Conservation (phyloP, 2,329 filamentous ascomycete species). For the Ramichloridium luteum region DNA sequence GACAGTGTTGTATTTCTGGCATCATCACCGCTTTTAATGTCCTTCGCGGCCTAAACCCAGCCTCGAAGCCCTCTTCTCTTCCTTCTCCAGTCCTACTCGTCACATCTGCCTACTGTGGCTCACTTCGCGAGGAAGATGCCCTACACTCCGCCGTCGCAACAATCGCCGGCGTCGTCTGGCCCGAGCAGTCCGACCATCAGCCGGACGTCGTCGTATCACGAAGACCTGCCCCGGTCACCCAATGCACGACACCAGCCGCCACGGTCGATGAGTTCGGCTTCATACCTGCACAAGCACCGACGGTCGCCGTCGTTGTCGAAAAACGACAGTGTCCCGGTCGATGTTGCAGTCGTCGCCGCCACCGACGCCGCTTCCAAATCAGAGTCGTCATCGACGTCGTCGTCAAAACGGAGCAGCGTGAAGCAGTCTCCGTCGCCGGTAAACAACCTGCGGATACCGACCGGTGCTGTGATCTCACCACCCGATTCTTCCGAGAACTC, state of each 20-base stretch:
- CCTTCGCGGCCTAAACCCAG: slow-evolving; percentile 26
- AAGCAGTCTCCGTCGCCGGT: slow-evolving; percentile 76
- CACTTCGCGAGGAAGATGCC: slow-evolving; percentile 48
- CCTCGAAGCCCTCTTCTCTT: slow-evolving; percentile 20
- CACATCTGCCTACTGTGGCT: no score
- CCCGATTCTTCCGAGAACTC: slow-evolving; percentile 73
- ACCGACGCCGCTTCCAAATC: slow-evolving; percentile 16
- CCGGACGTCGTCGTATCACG: slow-evolving; percentile 39
- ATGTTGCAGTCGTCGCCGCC: slow-evolving; percentile 21
- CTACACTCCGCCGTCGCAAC: slow-evolving; percentile 70
- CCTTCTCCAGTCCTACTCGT: slow-evolving; percentile 25
- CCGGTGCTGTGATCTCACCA: slow-evolving; percentile 77
- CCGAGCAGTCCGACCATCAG: slow-evolving; percentile 38
- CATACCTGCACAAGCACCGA: slow-evolving; percentile 50
- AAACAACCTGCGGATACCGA: slow-evolving; percentile 64
- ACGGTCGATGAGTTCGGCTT: slow-evolving; percentile 45
- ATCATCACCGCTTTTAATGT: slow-evolving; percentile 39
- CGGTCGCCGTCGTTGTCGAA: slow-evolving; percentile 40
- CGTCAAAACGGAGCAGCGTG: slow-evolving; percentile 46
- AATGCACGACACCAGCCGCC: slow-evolving; percentile 37
- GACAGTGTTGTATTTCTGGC: not conserved
- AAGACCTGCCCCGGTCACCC: slow-evolving; percentile 25
- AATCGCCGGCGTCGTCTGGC: slow-evolving; percentile 47
- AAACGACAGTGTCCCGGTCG: no score
- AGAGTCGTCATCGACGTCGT: slow-evolving; percentile 16